Evolutionary conservation across 1,139 yeast species (phyloP), one percentile per base, ranked within the genome.

Genomic region (Blastobotrys capitulatus): DNA sequence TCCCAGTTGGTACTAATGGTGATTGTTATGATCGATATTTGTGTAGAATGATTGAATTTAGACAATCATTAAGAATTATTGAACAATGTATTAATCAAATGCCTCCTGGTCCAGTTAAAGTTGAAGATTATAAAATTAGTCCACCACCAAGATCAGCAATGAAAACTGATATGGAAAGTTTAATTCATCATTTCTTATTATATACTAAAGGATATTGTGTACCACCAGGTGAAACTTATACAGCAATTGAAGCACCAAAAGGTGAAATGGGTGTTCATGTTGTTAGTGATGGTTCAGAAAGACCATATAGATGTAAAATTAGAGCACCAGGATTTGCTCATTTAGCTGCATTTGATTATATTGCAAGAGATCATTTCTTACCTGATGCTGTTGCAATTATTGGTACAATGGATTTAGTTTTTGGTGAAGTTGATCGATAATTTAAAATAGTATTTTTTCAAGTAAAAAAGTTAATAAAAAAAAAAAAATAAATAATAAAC

Each of bases 241-340:
- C 94, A 48, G 94, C 88, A 51, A 87, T 87, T 59, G 96, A 87
- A 73, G 96, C 96, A 35, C 96, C 96, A 67, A 87, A 87, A 79
- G 96, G 96, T 65, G 96, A 87, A 72, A 86, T 87, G 95, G 96
- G 86, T 54, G 95, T 86, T 51, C 87, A 83, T 64, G 84, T 87
- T 49, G 95, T 87, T 52, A 81, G 90, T 57, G 96, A 87, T 69
- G 96, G 96, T 50, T 73, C 85, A 52, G 96, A 87, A 73, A 80
- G 95, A 70, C 96, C 96, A 38, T 87, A 87, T 74, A 80, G 90
- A 73, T 86, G 95, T 76, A 87, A 86, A 76, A 87, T 87, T 63
- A 82, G 96, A 73, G 90, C 95, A 19, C 96, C 96, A 48, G 96
- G 96, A 45, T 87, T 87, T 67, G 90, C 95, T 38, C 94, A 86